A percentile compares a stretch with the other conserved stretches of the same genome.
These are phyloP conservation scores for Trichoderma asperelloides DNA, from an alignment of 495 filamentous ascomycete species.

Conservation along the genomic window DNA sequence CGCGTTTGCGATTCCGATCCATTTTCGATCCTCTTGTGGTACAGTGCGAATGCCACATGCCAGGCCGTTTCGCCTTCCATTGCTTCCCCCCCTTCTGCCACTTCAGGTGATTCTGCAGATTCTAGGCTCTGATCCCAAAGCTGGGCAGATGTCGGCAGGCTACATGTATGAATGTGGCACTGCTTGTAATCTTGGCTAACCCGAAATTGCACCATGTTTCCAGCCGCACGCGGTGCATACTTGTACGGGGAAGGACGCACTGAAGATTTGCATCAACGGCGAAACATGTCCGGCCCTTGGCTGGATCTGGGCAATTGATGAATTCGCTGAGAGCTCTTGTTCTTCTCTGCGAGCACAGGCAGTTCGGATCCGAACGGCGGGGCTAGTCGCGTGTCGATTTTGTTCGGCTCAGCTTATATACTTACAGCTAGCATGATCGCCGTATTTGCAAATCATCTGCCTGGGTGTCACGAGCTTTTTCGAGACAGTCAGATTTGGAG, in stretches of 20 bases:
- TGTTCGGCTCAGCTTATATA: too few species aligned
- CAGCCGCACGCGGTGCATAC: background rate
- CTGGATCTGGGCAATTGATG: background rate
- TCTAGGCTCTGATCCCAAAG: background rate
- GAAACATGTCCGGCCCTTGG: background rate
- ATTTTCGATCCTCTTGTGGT: background rate
- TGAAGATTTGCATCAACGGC: background rate
- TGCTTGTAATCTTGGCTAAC: background rate
- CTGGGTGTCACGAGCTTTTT: background rate
- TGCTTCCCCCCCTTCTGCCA: background rate
- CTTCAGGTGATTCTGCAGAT: background rate
- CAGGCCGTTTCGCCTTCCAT: background rate
- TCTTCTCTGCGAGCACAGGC: too few species aligned
- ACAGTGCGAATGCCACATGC: background rate
- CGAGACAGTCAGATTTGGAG: background rate
- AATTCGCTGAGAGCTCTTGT: too few species aligned
- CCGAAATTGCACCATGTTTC: background rate
- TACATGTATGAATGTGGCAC: background rate
- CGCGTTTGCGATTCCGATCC: conserved; percentile 2
- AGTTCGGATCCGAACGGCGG: too few species aligned
- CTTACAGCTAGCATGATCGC: too few species aligned
- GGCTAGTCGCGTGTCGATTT: too few species aligned
- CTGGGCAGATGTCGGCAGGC: background rate
- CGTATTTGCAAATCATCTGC: background rate
- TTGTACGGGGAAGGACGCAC: background rate